Conservation (phyloP, 192 early-diverging fungal genomes). For the Umbelopsis isabellina region DNA sequence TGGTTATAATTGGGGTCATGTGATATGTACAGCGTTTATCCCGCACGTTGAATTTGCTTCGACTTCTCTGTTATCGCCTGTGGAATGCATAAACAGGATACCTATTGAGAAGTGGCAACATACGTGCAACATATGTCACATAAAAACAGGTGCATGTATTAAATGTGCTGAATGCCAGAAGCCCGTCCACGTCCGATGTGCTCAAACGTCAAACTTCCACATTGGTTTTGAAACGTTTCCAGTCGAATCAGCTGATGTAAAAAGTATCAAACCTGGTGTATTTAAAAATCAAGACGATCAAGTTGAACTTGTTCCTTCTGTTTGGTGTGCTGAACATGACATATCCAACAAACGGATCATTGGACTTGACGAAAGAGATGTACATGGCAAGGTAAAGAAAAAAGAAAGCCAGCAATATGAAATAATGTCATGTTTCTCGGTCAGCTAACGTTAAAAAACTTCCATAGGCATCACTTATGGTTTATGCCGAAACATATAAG, state of each 20-base stretch:
- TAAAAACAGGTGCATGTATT: constrained; percentile 44
- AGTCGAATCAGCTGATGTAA: constrained; percentile 20
- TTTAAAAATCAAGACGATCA: constrained; percentile 29
- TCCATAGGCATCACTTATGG: constrained; percentile 22
- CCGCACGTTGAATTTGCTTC: constrained; percentile 58
- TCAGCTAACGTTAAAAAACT: constrained; percentile 27
- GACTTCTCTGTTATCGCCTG: constrained; percentile 37
- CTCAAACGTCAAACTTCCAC: constrained; percentile 41
- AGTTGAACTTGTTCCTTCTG: constrained; percentile 48
- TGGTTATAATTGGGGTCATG: constrained; percentile 81
- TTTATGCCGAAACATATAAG: constrained; percentile 50
- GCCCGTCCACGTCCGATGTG: constrained; percentile 54
- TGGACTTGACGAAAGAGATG: constrained; percentile 20
- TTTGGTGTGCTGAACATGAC: constrained; percentile 53
- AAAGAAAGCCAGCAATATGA: background rate
- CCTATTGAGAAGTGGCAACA: constrained; percentile 45
- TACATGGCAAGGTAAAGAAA: background rate
- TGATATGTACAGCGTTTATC: constrained; percentile 65
- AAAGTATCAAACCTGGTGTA: constrained; percentile 17
- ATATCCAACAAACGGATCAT: constrained; percentile 39
- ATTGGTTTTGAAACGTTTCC: constrained; percentile 53
- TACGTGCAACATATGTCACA: constrained; percentile 39
- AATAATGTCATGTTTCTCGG: constrained; percentile 16
- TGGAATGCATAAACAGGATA: constrained; percentile 54
- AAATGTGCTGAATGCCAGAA: constrained; percentile 48